Evolutionary conservation across 768 basidiomycete species (phyloP).

Genomic region (Panus rudis): DNA sequence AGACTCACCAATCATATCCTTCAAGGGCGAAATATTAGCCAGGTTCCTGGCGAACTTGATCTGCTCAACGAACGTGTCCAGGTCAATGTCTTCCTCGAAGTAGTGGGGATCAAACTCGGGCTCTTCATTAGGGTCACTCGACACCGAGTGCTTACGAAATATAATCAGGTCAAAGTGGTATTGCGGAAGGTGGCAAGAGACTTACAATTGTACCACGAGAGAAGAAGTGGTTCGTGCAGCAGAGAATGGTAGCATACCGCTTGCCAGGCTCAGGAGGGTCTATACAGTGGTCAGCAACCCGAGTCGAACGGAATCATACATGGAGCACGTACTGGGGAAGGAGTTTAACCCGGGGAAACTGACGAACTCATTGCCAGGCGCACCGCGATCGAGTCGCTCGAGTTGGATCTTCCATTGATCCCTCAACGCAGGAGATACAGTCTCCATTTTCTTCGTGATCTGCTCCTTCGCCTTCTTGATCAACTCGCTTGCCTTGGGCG

Average conservation of each 20-base stretch:
- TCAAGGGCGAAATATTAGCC: constrained; percentile 15
- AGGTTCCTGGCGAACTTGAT: constrained; percentile 19
- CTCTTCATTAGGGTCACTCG: constrained; percentile 16
- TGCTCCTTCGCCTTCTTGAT: constrained; percentile 1
- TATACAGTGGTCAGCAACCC: not conserved
- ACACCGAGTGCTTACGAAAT: constrained; percentile 15
- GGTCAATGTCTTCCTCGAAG: constrained; percentile 23
- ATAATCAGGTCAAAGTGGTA: not conserved
- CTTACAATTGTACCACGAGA: constrained; percentile 26
- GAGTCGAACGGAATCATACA: not conserved
- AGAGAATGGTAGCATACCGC: constrained; percentile 20
- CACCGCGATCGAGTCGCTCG: constrained; percentile 10
- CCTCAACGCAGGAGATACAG: constrained; percentile 10
- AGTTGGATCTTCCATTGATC: constrained; percentile 22
- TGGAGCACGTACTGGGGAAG: not conserved
- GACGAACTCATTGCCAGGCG: constrained; percentile 18
- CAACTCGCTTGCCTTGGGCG: not conserved
- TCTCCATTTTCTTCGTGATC: constrained; percentile 1
- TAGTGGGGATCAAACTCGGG: constrained; percentile 25
- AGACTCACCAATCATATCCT: constrained; percentile 9
- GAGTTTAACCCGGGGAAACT: constrained; percentile 9
- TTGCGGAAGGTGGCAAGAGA: not conserved
- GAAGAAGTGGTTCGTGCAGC: constrained; percentile 20
- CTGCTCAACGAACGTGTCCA: constrained; percentile 15
- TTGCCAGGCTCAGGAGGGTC: constrained; percentile 13